Evolutionary conservation across 2,329 filamentous ascomycete genomes (phyloP).

Genomic region (Neofusicoccum umdonicola): DNA sequence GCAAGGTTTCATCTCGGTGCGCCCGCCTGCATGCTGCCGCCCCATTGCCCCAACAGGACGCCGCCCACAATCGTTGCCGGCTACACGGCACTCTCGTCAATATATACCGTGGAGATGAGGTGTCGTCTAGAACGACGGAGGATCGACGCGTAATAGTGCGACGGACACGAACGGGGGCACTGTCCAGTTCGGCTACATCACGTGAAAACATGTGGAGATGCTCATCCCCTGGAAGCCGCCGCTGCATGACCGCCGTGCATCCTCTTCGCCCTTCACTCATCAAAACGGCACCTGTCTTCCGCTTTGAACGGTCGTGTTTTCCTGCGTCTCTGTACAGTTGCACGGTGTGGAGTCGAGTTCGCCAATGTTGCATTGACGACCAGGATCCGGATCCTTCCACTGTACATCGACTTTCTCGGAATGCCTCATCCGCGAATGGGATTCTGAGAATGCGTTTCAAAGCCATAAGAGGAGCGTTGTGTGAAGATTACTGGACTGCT

Average conservation of each 20-base stretch:
- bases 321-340: neutral
- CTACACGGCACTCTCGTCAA: neutral
- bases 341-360: neutral
- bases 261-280: neutral
- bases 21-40: neutral
- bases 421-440: neutral
- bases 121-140: neutral
- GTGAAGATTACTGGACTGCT: neutral
- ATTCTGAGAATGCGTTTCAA: neutral
- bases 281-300: neutral
- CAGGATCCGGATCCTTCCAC: neutral
- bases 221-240: neutral
- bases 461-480: neutral
- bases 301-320: too few species aligned
- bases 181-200: neutral
- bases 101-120: neutral
- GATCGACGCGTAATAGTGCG: constrained; percentile 8
- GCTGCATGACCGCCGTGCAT: neutral
- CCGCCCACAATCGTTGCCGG: neutral
- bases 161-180: neutral
- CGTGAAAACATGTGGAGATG: neutral
- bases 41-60: neutral
- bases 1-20: neutral
- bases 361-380: neutral
- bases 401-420: neutral